Evolutionary conservation across 176 grass and related monocot species (phyloP).

Genomic region (Bothriochloa decipiens): DNA sequence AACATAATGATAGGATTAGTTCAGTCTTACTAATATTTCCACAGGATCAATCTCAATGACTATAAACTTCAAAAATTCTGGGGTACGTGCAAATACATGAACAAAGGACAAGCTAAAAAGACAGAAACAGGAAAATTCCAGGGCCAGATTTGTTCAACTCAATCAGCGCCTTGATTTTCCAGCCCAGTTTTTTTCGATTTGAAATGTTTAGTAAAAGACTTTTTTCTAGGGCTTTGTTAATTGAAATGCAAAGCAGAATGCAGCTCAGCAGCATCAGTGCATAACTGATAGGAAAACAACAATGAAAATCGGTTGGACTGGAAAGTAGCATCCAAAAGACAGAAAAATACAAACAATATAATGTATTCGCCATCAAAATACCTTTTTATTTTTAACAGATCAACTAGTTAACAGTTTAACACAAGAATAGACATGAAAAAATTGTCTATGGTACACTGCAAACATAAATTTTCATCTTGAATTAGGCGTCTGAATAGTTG

Average conservation of each 20-base stretch:
- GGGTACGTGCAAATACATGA: neutral
- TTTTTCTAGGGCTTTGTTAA: neutral
- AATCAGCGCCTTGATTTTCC: constrained; percentile 19
- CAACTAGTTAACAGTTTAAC: neutral
- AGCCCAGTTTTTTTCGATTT: neutral
- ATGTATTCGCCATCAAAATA: too few relatives aligned
- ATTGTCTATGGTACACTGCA: neutral
- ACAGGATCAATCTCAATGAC: constrained; percentile 5
- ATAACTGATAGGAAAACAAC: neutral
- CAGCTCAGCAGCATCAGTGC: constrained; percentile 7
- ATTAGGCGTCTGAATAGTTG: neutral
- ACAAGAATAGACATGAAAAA: neutral
- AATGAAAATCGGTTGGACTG: neutral
- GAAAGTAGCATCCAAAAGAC: neutral
- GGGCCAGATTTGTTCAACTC: neutral
- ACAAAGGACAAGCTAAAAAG: too few relatives aligned
- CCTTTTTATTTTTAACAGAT: too few relatives aligned
- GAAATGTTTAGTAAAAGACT: neutral
- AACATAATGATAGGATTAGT: neutral
- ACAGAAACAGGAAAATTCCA: too few relatives aligned
- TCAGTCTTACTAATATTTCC: neutral
- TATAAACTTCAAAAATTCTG: neutral
- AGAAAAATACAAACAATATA: too few relatives aligned
- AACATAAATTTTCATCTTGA: neutral
- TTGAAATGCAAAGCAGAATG: neutral